These are phyloP conservation scores for Medicago arabica DNA, from an alignment of 306 rosid species.

Conservation along the genomic window DNA sequence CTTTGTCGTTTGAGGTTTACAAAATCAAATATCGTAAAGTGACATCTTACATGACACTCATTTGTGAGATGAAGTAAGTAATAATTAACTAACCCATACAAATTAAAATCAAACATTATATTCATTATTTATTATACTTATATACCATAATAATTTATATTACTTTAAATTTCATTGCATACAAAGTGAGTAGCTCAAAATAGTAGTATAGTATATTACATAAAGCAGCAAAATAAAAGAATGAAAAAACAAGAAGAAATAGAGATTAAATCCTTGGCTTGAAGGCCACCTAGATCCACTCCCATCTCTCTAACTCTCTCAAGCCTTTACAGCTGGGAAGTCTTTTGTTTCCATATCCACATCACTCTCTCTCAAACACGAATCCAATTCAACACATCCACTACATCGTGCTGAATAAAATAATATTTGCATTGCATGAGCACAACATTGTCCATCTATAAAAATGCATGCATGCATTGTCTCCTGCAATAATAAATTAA, in stretches of 20 bases:
- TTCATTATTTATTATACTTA: background rate
- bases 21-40: too few species aligned
- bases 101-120: background rate
- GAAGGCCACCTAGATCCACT: background rate
- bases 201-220: background rate
- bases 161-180: background rate
- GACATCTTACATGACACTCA: too few species aligned
- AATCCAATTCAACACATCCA: too few species aligned
- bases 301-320: conserved; percentile 35
- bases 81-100: background rate
- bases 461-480: conserved; percentile 5
- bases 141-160: background rate
- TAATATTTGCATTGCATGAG: too few species aligned
- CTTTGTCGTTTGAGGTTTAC: too few species aligned
- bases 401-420: too few species aligned
- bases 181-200: background rate
- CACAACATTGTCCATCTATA: background rate
- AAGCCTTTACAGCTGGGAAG: background rate
- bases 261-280: background rate
- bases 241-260: background rate
- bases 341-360: conserved; percentile 18
- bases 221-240: conserved; percentile 26
- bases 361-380: background rate
- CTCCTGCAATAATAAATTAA: conserved; percentile 1
- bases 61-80: too few species aligned